Evolutionary conservation across 176 grass and related monocot species (phyloP), one percentile per base, ranked within the genome.

Genomic region (Triticum dicoccoides): DNA sequence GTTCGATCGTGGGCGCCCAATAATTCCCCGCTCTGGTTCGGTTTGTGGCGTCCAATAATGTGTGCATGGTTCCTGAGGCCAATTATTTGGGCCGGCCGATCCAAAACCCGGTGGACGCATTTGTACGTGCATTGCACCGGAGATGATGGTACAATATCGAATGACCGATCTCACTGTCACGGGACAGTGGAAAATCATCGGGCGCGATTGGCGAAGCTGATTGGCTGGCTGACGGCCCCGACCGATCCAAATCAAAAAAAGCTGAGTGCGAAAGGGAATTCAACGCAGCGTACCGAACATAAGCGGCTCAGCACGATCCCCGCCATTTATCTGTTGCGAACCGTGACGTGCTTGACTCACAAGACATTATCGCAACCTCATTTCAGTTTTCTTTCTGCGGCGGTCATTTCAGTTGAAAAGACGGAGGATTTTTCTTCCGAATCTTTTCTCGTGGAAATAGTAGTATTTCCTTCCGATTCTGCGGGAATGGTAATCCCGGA

Each of bases 21-120:
- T 90, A 73, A 90, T 90, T 82, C 9, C 49, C 38, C 74, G 0
- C 13, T 51, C 13, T 51, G 54, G 38, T 88, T 64, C 33, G 65
- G 52, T 66, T 5, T 47, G 71, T 77, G 69, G 35, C 71, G 79
- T 2, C 80, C 79, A 90, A 90, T 90, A 86, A 90, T 86, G 39
- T 0, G 18, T 10, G 83, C 72, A 8, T 30, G 79, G 88, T 29
- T 78, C 11, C 73, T 32, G 83, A 11, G 18, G 12, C 80, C 38
- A 78, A 79, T 86, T 82, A 82, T 82, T 76, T 9, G 59, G 69
- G n/a, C 74, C 59, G 17, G 65, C 65, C 33, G 32, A 88, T 70
- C 67, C 27, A 73, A 33, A 69, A 59, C 58, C 35, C 5, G 44
- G 23, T 24, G 27, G 27, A 20, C 3, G 3, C 24, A 51, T 51